phyloP scores from a whole-genome alignment of 1,284 basidiomycete species.

The Pseudozyma pruni region DNA sequence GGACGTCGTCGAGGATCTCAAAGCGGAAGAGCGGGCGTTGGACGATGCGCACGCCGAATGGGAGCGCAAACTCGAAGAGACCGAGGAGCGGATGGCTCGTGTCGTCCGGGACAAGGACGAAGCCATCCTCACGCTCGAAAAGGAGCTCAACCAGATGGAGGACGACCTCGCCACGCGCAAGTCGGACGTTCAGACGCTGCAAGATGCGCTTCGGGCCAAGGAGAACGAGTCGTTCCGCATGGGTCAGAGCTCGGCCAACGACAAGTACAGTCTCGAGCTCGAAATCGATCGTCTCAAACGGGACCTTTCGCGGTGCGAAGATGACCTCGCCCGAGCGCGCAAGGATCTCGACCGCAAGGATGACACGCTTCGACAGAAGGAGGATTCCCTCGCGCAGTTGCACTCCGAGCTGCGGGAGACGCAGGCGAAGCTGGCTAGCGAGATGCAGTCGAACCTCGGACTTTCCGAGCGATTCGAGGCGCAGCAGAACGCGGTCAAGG shows the following conservation, averaged over 20 bases:
- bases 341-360: slow-evolving; percentile 80
- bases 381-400: slow-evolving; percentile 75
- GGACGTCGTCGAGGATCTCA: slow-evolving; percentile 68
- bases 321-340: slow-evolving; percentile 79
- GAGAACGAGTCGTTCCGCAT: slow-evolving; percentile 74
- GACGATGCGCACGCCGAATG: slow-evolving; percentile 68
- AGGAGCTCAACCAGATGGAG: slow-evolving; percentile 54
- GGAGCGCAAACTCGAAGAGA: slow-evolving; percentile 67
- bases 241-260: slow-evolving; percentile 83
- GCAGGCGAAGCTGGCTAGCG: slow-evolving; percentile 55
- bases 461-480: slow-evolving; percentile 63
- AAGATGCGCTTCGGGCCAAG: slow-evolving; percentile 76
- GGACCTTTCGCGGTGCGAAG: slow-evolving; percentile 82
- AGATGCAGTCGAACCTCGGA: slow-evolving; percentile 55
- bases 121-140: slow-evolving; percentile 51
- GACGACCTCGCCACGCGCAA: slow-evolving; percentile 50
- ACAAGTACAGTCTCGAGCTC: slow-evolving; percentile 86
- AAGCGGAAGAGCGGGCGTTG: slow-evolving; percentile 68
- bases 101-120: slow-evolving; percentile 59
- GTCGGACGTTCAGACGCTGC: slow-evolving; percentile 70
- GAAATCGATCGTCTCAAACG: slow-evolving; percentile 88
- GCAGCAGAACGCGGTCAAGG: slow-evolving; percentile 47
- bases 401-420: slow-evolving; percentile 57
- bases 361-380: slow-evolving; percentile 75
- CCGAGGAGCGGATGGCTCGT: slow-evolving; percentile 53